Conservation (phyloP, 805 yeast species). For the Wickerhamiella nectarea region DNA sequence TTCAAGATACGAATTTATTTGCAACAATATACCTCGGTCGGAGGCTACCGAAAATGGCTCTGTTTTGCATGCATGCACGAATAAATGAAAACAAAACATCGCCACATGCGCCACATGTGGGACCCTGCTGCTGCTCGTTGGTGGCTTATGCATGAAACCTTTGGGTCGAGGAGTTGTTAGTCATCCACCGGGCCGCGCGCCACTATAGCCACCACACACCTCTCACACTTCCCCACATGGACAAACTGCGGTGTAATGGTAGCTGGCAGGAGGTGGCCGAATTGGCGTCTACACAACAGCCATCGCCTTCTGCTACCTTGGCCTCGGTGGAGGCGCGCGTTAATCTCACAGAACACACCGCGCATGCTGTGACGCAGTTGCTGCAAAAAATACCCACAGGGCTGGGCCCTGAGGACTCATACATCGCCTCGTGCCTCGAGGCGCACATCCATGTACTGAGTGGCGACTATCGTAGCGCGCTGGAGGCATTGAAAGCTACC, state of each 20-base stretch:
- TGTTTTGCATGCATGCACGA: background rate
- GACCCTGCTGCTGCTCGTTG: background rate
- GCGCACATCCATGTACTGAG: background rate
- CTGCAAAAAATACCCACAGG: background rate
- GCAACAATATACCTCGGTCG: too few species aligned
- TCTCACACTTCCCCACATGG: conserved; percentile 1
- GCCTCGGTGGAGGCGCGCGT: conserved; percentile 6
- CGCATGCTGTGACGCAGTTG: background rate
- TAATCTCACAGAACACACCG: background rate
- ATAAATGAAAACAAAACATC: background rate
- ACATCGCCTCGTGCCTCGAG: background rate
- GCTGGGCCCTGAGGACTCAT: background rate
- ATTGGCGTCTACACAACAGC: background rate
- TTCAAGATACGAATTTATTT: too few species aligned
- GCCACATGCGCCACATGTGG: background rate
- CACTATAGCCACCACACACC: background rate
- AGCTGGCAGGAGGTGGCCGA: conserved; percentile 2
- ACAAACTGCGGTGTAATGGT: conserved; percentile 4
- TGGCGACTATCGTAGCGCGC: background rate
- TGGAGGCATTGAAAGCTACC: background rate
- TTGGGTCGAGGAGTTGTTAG: too few species aligned
- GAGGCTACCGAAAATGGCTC: too few species aligned
- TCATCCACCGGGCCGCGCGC: too few species aligned
- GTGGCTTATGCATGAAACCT: background rate
- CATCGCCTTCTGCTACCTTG: background rate